Conservation (phyloP, 2,329 filamentous ascomycete species). For the Cytospora schulzeri region DNA sequence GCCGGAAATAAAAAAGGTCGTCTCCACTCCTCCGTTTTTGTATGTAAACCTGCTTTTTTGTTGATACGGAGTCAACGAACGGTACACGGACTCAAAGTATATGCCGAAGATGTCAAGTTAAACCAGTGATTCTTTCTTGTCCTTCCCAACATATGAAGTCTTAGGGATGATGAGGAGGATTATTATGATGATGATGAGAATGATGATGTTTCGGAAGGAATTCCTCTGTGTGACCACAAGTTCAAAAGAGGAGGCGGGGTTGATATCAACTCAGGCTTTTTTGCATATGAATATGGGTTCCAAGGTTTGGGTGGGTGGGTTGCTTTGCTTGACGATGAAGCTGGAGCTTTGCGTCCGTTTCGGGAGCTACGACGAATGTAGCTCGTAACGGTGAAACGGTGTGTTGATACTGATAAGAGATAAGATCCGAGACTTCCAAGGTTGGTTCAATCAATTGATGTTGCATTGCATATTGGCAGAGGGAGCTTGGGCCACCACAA, state of each 20-base stretch:
- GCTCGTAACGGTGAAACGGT: neutral
- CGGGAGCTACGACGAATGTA: neutral
- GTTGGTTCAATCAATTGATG: neutral
- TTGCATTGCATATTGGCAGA: too few species aligned
- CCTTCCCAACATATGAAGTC: neutral
- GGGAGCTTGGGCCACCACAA: neutral
- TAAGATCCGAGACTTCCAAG: neutral
- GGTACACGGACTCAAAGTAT: neutral
- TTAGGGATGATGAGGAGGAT: neutral
- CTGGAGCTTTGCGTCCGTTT: neutral
- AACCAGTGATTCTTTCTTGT: neutral
- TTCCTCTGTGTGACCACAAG: neutral
- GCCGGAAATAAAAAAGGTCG: neutral
- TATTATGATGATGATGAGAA: too few species aligned
- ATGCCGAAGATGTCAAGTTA: neutral
- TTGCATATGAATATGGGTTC: too few species aligned
- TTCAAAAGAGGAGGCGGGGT: conserved; percentile 1
- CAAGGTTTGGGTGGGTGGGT: too few species aligned
- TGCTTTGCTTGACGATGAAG: neutral
- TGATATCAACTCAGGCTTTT: neutral
- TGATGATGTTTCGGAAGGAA: neutral
- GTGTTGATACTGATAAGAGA: neutral
- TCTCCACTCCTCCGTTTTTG: neutral
- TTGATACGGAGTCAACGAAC: neutral
- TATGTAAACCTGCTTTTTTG: neutral